Evolutionary conservation across 805 yeast genomes (phyloP), one percentile per base, ranked within the genome.

Genomic region (Wickerhamiella musiphila): DNA sequence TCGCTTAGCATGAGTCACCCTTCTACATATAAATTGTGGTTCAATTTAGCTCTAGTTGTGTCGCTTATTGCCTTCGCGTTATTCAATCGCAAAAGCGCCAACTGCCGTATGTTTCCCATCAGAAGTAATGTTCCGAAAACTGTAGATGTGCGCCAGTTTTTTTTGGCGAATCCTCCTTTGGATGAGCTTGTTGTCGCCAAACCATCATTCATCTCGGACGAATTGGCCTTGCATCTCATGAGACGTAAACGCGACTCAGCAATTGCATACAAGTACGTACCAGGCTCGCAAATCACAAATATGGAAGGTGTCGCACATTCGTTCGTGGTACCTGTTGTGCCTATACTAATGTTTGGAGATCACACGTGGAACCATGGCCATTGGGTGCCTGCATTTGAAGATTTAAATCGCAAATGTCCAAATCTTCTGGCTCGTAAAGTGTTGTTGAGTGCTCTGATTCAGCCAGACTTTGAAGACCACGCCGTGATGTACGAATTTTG

Each of bases 401-500:
- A 28, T 13, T n/a, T n/a, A n/a, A n/a, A n/a, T n/a, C n/a, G n/a
- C n/a, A n/a, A n/a, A n/a, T n/a, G n/a, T n/a, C n/a, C n/a, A n/a
- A 18, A 7, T 10, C 28, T 24, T 14, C 14, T 33, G 16, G 35
- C 44, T 3, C 38, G 42, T 10, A 24, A 33, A 4, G 38, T 31
- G 3, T 20, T 41, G 3, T 19, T 41, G 12, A 43, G 47, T 30
- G 40, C 41, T 13, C 32, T 43, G 15, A 39, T 43, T n/a, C 45
- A 43, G 29, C 45, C 45, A 2, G 47, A 43, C 24, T 43, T 42
- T 18, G 46, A 43, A 26, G 31, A 33, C 28, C 28, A 35, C n/a
- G 13, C 28, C 5, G 44, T 43, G 4, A 35, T 39, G 36, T 41
- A 23, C 22, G 35, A 33, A 13, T 27, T 40, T 16, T 17, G 39